phyloP scores from a whole-genome alignment of 2,329 filamentous ascomycete genomes.

The Didymella arachidicola region DNA sequence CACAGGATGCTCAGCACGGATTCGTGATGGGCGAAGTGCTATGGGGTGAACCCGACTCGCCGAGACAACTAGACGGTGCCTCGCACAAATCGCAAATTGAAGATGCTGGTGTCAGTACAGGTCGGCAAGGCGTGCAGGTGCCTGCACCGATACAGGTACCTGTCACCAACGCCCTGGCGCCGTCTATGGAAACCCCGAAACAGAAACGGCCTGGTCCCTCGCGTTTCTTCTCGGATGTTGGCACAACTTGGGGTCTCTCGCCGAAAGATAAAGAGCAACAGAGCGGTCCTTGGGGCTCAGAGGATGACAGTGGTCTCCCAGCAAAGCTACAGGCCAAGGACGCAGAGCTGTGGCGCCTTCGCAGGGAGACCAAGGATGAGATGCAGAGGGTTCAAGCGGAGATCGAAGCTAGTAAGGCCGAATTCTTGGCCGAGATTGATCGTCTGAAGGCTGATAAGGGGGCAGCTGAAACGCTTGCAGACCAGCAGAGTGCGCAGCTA shows the following conservation, averaged over 20 bases:
- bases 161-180: neutral
- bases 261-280: slow-evolving; percentile 4
- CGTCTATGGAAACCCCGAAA: slow-evolving; percentile 3
- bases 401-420: slow-evolving; percentile 27
- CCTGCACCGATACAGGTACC: slow-evolving; percentile 4
- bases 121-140: slow-evolving; percentile 1
- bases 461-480: slow-evolving; percentile 28
- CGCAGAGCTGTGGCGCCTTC: slow-evolving; percentile 36
- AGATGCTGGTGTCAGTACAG: slow-evolving; percentile 27
- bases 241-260: slow-evolving; percentile 15
- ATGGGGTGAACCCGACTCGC: slow-evolving; percentile 24
- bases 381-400: slow-evolving; percentile 27
- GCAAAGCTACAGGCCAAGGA: slow-evolving; percentile 43
- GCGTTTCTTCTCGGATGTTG: slow-evolving; percentile 19
- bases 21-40: slow-evolving; percentile 37
- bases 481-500: slow-evolving; percentile 24
- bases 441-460: slow-evolving; percentile 31
- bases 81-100: slow-evolving; percentile 28
- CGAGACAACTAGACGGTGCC: slow-evolving; percentile 27
- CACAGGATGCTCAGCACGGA: slow-evolving; percentile 26
- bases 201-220: slow-evolving; percentile 10
- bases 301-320: slow-evolving; percentile 23
- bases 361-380: slow-evolving; percentile 32
- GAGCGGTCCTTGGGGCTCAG: slow-evolving; percentile 3
- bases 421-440: slow-evolving; percentile 21